Conservation (phyloP, 2,329 filamentous ascomycete species). For the Paecilomyces sp. region DNA sequence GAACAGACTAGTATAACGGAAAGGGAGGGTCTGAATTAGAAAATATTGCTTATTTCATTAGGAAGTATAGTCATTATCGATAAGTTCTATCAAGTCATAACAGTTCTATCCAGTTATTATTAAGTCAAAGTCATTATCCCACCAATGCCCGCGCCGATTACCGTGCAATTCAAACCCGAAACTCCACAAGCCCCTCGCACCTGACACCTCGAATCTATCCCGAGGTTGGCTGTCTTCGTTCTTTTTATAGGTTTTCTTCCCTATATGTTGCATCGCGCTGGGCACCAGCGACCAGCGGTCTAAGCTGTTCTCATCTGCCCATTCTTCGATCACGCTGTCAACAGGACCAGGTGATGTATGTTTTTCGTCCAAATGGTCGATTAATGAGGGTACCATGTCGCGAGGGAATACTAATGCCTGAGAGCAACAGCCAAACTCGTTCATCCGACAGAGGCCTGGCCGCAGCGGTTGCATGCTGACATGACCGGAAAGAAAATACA, state of each 20-base stretch:
- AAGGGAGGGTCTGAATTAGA: background rate
- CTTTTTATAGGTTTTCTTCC: background rate
- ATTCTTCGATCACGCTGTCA: background rate
- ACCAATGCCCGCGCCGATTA: background rate
- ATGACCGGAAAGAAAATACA: constrained; percentile 38
- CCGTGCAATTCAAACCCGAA: background rate
- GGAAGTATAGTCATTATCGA: background rate
- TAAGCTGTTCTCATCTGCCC: background rate
- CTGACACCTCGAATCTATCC: background rate
- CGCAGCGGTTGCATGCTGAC: constrained; percentile 31
- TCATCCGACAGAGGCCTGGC: constrained; percentile 33
- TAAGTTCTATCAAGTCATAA: background rate
- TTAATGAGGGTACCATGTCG: background rate
- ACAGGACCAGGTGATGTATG: background rate
- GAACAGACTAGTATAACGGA: background rate
- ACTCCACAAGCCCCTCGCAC: background rate
- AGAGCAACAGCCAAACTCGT: constrained; percentile 37
- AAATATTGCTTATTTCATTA: background rate
- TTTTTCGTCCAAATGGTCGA: background rate
- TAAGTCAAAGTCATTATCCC: background rate
- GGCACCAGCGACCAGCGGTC: background rate
- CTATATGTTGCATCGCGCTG: background rate
- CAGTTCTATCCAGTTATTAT: background rate
- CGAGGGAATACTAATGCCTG: constrained; percentile 40
- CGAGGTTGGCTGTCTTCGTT: background rate